Evolutionary conservation across 2,329 filamentous ascomycete genomes (phyloP), one percentile per base, ranked within the genome.

Genomic region (Didymella pinodella): DNA sequence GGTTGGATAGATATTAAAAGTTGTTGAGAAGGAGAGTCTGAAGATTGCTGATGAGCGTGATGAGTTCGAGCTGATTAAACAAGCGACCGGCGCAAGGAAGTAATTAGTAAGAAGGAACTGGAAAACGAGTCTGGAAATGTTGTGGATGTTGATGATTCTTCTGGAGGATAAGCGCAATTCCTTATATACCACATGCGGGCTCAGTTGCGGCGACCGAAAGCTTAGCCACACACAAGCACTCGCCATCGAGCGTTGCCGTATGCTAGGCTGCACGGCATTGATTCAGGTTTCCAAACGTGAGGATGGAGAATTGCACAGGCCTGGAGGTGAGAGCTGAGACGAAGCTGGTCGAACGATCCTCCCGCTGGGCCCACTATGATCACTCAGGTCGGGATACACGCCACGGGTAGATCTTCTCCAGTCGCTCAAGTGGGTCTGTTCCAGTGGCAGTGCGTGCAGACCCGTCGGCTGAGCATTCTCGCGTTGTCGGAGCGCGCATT

Each of bases 81-180:
- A 74, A 73, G 73, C 73, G 73, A 48, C 73, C 73, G 67, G 73
- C 73, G 73, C 73, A 75, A 73, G 70, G 64, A 67, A 67, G 65
- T 63, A 65, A 71, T 67, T 71, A 71, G 53, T 63, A 61, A 34
- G 65, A 62, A 65, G 64, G 46, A 65, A 67, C 57, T 65, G 67
- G 62, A 68, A 65, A 66, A 59, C 59, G 65, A 72, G 64, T 64
- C 65, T 72, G 64, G 63, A 67, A 70, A 62, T 70, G 69, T 66
- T 67, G 67, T 64, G 64, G 67, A 66, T 71, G 67, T 58, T 71
- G 69, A 70, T 69, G 57, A 56, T 59, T 57, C n/a, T 48, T 45
- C 50, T 58, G 45, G 57, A 62, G 58, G 54, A 62, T 61, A 55
- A 46, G 52, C 22, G 29, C 25, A 22, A 44, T 36, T 43, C 46